phyloP scores from a whole-genome alignment of 805 yeast genomes.

The Yamadazyma nakazawae region DNA sequence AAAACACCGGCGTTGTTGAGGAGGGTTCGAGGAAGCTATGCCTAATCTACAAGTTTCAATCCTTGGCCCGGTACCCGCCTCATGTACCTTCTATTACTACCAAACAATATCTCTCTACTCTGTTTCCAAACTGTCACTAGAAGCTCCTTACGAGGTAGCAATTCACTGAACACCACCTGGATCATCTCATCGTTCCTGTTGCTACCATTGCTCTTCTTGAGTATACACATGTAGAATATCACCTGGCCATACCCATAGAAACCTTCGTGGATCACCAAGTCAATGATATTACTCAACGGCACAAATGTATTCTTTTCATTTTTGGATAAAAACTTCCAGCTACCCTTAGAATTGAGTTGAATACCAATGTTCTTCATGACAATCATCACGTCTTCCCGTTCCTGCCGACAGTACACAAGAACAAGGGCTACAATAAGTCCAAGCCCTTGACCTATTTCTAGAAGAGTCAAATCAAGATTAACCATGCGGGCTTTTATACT shows the following conservation, averaged over 20 bases:
- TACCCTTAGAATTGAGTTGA: conserved; percentile 35
- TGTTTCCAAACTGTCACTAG: conserved; percentile 38
- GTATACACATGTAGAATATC: conserved; percentile 58
- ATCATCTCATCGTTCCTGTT: conserved; percentile 15
- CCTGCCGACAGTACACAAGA: conserved; percentile 14
- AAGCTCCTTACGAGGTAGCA: conserved; percentile 41
- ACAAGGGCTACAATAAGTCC: neutral
- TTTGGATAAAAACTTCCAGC: conserved; percentile 20
- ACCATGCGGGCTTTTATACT: neutral
- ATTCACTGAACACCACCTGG: conserved; percentile 40
- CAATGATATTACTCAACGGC: conserved; percentile 55
- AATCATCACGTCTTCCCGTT: conserved; percentile 40
- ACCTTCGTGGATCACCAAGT: conserved; percentile 72
- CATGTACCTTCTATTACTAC: conserved; percentile 26
- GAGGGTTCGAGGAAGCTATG: neutral
- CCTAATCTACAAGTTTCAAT: conserved; percentile 17
- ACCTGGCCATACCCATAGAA: conserved; percentile 65
- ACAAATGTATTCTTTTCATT: conserved; percentile 41
- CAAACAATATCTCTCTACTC: conserved; percentile 37
- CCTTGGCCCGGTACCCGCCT: conserved; percentile 39
- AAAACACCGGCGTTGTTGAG: neutral
- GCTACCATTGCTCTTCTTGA: conserved; percentile 36
- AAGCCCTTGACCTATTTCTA: neutral
- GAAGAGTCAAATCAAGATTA: neutral
- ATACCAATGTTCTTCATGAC: conserved; percentile 47